phyloP scores from a whole-genome alignment of 1,139 yeast species.

The Pichia sp. region DNA sequence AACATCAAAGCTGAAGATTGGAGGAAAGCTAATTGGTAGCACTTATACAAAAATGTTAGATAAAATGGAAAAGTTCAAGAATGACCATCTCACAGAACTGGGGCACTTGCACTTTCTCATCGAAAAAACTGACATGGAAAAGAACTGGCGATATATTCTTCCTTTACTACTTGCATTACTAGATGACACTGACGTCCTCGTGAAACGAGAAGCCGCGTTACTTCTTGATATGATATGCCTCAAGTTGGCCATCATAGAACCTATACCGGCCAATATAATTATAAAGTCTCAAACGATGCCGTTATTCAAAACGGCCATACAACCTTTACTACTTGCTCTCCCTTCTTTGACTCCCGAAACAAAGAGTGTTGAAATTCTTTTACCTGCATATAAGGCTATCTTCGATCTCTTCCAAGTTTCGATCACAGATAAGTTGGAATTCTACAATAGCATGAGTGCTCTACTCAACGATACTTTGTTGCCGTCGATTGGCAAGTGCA shows the following conservation, averaged over 20 bases:
- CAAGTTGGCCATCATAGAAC: constrained; percentile 4
- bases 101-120: constrained; percentile 20
- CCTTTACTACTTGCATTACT: constrained; percentile 27
- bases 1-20: constrained; percentile 8
- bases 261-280: constrained; percentile 19
- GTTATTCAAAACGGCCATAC: constrained; percentile 23
- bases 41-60: constrained; percentile 19
- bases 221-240: constrained; percentile 15
- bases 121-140: constrained; percentile 17
- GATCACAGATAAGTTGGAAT: constrained; percentile 9
- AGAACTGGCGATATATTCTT: constrained; percentile 26
- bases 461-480: constrained; percentile 26
- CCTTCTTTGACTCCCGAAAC: constrained; percentile 28
- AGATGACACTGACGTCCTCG: constrained; percentile 27
- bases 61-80: constrained; percentile 23
- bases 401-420: constrained; percentile 17
- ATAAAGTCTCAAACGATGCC: constrained; percentile 23
- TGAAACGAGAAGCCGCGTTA: constrained; percentile 24
- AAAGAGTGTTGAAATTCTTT: constrained; percentile 21
- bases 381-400: constrained; percentile 23
- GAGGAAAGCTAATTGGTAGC: constrained; percentile 21
- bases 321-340: constrained; percentile 28
- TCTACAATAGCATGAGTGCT: constrained; percentile 19
- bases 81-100: constrained; percentile 16
- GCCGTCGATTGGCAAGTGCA: constrained; percentile 26